phyloP scores from a whole-genome alignment of 768 basidiomycete genomes.

The Cantharellus cinnabarinus region DNA sequence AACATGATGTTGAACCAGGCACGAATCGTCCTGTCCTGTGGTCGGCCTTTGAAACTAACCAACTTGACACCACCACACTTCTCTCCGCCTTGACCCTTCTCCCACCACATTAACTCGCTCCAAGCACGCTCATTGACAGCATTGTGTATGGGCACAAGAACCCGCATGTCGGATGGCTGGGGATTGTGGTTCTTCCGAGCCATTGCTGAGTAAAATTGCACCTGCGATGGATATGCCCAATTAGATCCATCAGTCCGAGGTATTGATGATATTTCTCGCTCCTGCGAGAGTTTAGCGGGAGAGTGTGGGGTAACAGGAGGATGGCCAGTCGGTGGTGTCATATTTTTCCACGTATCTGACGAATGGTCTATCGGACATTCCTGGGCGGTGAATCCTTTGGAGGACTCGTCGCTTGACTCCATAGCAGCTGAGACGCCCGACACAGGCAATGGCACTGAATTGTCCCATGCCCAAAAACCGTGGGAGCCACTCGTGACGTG shows the following conservation, averaged over 20 bases:
- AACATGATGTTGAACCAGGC: slow-evolving; percentile 66
- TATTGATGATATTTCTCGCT: slow-evolving; percentile 76
- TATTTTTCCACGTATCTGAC: background rate
- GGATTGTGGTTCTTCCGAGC: slow-evolving; percentile 85
- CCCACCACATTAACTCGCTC: slow-evolving; percentile 69
- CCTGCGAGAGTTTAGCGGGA: slow-evolving; percentile 28
- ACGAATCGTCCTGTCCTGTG: slow-evolving; percentile 56
- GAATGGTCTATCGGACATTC: slow-evolving; percentile 1
- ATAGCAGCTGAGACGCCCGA: too few species aligned
- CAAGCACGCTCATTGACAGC: slow-evolving; percentile 94
- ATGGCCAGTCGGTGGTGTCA: background rate
- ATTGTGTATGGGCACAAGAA: slow-evolving; percentile 95
- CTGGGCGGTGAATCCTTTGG: background rate
- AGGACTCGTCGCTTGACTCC: too few species aligned
- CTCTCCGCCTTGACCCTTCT: slow-evolving; percentile 58
- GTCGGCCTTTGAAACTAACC: slow-evolving; percentile 80
- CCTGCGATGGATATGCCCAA: slow-evolving; percentile 97
- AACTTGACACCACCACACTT: slow-evolving; percentile 63
- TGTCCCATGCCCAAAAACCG: background rate
- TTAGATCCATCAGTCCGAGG: slow-evolving; percentile 47
- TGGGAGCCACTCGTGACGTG: background rate
- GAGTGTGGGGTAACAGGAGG: background rate
- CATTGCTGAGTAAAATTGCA: slow-evolving; percentile 98
- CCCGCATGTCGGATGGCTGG: slow-evolving; percentile 72
- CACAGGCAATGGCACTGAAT: too few species aligned